phyloP scores from a whole-genome alignment of 306 rosid genomes.

The Ormosia semicastrata region DNA sequence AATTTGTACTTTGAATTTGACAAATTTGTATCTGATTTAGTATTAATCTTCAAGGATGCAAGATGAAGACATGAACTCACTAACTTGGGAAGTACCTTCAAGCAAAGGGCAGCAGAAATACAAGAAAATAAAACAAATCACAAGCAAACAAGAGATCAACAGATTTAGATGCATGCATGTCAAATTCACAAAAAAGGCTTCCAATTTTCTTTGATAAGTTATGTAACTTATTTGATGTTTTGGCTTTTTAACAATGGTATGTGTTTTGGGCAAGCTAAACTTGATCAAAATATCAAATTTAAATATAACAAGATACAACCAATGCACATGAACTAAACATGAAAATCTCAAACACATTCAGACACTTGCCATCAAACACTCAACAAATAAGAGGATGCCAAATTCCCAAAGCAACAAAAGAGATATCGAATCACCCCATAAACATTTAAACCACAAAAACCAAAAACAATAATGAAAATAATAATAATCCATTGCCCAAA shows the following conservation, averaged over 20 bases:
- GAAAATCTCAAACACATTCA: too few relatives aligned
- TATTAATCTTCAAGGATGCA: neutral
- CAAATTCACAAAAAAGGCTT: constrained; percentile 5
- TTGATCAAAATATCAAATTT: too few relatives aligned
- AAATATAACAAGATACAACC: too few relatives aligned
- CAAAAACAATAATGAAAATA: too few relatives aligned
- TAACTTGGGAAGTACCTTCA: constrained; percentile 26
- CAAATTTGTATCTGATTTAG: neutral
- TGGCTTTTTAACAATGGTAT: neutral
- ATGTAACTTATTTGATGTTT: constrained; percentile 9
- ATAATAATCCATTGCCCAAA: too few relatives aligned
- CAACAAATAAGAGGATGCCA: too few relatives aligned
- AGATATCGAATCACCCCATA: too few relatives aligned
- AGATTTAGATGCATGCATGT: constrained; percentile 20
- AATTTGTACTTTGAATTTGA: neutral
- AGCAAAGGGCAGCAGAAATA: constrained; percentile 31
- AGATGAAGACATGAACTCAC: neutral
- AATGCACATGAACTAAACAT: too few relatives aligned
- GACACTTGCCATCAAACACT: too few relatives aligned
- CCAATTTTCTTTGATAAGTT: neutral
- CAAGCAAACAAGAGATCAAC: constrained; percentile 11
- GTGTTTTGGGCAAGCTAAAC: too few relatives aligned
- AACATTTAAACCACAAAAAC: too few relatives aligned
- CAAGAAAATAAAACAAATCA: neutral
- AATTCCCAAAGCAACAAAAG: too few relatives aligned